Conservation (phyloP, 192 early-diverging fungal species). For the Coemansia sp. region DNA sequence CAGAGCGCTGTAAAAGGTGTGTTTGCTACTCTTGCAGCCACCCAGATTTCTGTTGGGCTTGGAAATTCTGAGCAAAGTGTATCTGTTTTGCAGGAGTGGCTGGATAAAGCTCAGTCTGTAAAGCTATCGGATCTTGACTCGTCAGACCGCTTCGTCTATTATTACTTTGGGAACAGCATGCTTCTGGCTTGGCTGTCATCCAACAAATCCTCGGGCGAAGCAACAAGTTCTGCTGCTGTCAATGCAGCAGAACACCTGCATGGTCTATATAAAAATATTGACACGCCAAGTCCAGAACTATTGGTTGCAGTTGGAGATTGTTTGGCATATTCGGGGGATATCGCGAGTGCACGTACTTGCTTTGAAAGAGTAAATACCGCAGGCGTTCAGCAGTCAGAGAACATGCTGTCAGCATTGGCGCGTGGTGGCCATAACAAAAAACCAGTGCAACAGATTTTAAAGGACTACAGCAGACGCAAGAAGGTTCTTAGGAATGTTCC, state of each 20-base stretch:
- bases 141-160: constrained; percentile 25
- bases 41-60: constrained; percentile 32
- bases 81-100: constrained; percentile 28
- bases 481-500: constrained; percentile 18
- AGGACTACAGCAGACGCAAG: constrained; percentile 18
- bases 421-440: not conserved
- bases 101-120: constrained; percentile 22
- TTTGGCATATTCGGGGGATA: constrained; percentile 28
- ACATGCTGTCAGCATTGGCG: constrained; percentile 24
- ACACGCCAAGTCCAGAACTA: constrained; percentile 7
- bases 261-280: constrained; percentile 2
- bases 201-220: not conserved
- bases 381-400: constrained; percentile 9
- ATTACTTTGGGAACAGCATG: constrained; percentile 43
- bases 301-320: constrained; percentile 38
- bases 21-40: constrained; percentile 26
- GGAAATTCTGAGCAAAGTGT: constrained; percentile 23
- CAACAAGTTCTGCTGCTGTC: not conserved
- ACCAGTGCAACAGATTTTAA: constrained; percentile 21
- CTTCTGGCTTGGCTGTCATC: constrained; percentile 23
- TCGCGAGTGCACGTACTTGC: constrained; percentile 14
- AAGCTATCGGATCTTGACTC: constrained; percentile 6
- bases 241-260: constrained; percentile 27
- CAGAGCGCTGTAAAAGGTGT: constrained; percentile 14
- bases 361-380: constrained; percentile 16